Evolutionary conservation across 2,329 filamentous ascomycete genomes (phyloP).

Genomic region (Graphiopsis chlorocephala): DNA sequence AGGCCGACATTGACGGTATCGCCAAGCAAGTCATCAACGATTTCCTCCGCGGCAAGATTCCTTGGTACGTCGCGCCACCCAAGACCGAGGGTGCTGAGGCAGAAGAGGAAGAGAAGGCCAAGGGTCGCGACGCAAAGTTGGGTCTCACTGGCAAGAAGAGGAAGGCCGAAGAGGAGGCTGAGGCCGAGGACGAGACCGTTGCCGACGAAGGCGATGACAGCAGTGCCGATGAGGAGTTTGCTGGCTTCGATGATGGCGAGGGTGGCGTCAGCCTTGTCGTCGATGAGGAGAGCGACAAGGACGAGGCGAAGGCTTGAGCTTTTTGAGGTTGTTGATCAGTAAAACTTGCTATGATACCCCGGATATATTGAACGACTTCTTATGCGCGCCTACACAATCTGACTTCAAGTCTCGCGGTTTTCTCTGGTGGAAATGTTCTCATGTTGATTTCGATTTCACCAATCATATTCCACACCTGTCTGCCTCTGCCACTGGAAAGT

Average conservation of each 20-base stretch:
- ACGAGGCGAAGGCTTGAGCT: conserved; percentile 9
- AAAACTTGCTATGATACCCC: conserved; percentile 16
- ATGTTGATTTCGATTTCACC: no score
- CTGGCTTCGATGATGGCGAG: conserved; percentile 29
- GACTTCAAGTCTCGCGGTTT: neutral
- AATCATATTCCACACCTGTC: no score
- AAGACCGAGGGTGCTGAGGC: conserved; percentile 46
- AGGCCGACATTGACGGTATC: conserved; percentile 89
- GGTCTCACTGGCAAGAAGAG: conserved; percentile 82
- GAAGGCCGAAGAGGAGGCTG: conserved; percentile 53
- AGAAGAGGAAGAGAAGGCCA: conserved; percentile 50
- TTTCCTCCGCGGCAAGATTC: conserved; percentile 90
- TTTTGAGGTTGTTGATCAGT: conserved; percentile 13
- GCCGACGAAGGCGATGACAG: conserved; percentile 18
- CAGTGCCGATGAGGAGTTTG: conserved; percentile 23
- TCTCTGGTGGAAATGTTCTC: no score
- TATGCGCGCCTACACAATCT: neutral
- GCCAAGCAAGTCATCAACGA: conserved; percentile 97
- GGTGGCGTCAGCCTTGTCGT: conserved; percentile 15
- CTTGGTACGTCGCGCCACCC: conserved; percentile 89
- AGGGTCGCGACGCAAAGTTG: conserved; percentile 71
- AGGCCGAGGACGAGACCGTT: conserved; percentile 25
- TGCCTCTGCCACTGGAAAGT: neutral
- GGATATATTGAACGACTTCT: conserved; percentile 14
- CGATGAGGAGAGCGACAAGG: neutral